Evolutionary conservation across 202 grass and related monocot species (phyloP).

Genomic region (Zizania palustris): DNA sequence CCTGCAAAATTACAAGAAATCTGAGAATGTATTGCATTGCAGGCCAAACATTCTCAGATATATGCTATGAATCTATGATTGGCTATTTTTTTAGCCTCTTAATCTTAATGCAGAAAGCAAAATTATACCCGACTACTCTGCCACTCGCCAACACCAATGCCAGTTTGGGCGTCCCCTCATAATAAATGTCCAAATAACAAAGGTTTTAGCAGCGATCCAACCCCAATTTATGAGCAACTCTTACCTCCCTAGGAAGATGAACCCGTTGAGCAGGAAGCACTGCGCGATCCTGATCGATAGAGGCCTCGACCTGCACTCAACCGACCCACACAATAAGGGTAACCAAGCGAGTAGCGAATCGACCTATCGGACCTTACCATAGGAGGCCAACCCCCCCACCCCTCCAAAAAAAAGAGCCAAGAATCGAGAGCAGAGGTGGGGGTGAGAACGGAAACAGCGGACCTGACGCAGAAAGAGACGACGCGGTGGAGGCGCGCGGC

Average conservation of each 20-base stretch:
- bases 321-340: conserved; percentile 4
- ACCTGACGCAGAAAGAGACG: conserved; percentile 75
- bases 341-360: conserved; percentile 10
- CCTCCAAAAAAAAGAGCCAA: no score
- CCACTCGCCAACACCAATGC: background rate
- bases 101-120: background rate
- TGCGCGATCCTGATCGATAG: conserved; percentile 74
- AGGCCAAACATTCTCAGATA: background rate
- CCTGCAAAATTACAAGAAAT: background rate
- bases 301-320: conserved; percentile 60
- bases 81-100: background rate
- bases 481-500: conserved; percentile 76
- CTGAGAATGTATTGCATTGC: background rate
- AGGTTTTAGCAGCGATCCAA: conserved; percentile 4
- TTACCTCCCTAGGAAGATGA: conserved; percentile 96
- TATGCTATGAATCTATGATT: background rate
- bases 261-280: conserved; percentile 91
- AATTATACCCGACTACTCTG: background rate
- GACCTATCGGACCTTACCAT: no score
- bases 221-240: background rate
- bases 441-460: background rate
- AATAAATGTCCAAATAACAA: background rate
- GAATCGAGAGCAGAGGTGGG: background rate
- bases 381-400: no score
- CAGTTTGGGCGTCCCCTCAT: background rate